phyloP scores from a whole-genome alignment of 129 eudicot species.

The Daucus carota region DNA sequence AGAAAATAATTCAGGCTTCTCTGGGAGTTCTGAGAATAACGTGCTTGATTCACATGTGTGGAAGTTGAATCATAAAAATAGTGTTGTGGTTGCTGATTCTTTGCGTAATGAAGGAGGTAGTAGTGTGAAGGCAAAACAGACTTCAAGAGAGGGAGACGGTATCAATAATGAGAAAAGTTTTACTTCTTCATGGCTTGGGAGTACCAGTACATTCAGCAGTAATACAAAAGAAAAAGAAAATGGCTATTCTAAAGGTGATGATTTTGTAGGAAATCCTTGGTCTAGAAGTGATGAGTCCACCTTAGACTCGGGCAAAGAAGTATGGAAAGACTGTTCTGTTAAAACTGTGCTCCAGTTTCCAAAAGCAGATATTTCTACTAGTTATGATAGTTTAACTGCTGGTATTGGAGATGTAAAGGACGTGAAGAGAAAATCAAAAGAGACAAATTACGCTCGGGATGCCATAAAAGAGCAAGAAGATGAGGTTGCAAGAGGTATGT shows the following conservation, averaged over 20 bases:
- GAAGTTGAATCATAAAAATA: slow-evolving; percentile 44
- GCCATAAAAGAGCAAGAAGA: slow-evolving; percentile 66
- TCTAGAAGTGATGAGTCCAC: slow-evolving; percentile 33
- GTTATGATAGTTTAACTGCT: slow-evolving; percentile 30
- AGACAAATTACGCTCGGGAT: slow-evolving; percentile 34
- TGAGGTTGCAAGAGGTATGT: slow-evolving; percentile 63
- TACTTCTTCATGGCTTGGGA: slow-evolving; percentile 33
- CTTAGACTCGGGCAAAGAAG: slow-evolving; percentile 29
- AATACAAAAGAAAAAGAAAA: slow-evolving; percentile 39
- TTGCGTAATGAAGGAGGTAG: slow-evolving; percentile 27
- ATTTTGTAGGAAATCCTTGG: slow-evolving; percentile 40
- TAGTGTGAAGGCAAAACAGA: slow-evolving; percentile 7
- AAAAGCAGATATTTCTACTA: slow-evolving; percentile 44
- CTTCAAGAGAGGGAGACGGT: slow-evolving; percentile 35
- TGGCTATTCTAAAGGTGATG: slow-evolving; percentile 29
- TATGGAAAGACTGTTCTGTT: slow-evolving; percentile 66
- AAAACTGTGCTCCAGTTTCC: slow-evolving; percentile 72
- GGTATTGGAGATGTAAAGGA: slow-evolving; percentile 36
- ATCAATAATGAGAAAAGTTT: slow-evolving; percentile 26
- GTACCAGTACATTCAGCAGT: slow-evolving; percentile 32
- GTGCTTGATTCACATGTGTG: slow-evolving; percentile 56
- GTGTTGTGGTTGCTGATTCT: slow-evolving; percentile 28
- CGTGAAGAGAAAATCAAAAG: slow-evolving; percentile 39
- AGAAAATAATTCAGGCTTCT: slow-evolving; percentile 35
- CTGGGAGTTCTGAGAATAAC: slow-evolving; percentile 44